Percentiles rank a stretch among this genome's conserved stretches.
Evolutionary conservation across 345 rosid species (phyloP).

Genomic region (Populus alba): DNA sequence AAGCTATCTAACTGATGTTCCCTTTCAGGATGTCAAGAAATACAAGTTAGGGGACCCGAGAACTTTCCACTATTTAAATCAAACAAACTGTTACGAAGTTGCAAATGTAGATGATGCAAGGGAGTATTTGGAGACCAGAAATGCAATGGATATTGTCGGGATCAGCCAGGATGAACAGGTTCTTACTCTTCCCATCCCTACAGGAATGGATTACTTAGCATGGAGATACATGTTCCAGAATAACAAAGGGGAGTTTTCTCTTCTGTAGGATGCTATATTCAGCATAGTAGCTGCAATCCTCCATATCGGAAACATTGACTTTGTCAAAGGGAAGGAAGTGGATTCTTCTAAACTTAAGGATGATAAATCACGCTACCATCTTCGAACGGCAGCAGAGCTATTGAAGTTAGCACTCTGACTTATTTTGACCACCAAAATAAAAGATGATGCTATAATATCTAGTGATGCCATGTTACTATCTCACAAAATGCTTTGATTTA

Average conservation of each 20-base stretch:
- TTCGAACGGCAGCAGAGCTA: slow-evolving; percentile 62
- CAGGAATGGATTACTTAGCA: background rate
- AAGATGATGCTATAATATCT: background rate
- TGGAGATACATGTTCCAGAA: background rate
- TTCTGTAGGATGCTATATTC: slow-evolving; percentile 63
- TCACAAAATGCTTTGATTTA: slow-evolving; percentile 22
- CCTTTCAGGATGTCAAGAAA: slow-evolving; percentile 56
- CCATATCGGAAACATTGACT: slow-evolving; percentile 70
- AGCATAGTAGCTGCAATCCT: slow-evolving; percentile 71
- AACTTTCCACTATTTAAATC: slow-evolving; percentile 65
- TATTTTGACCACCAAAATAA: background rate
- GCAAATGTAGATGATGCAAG: slow-evolving; percentile 69
- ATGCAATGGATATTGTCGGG: slow-evolving; percentile 81
- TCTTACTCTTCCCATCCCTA: background rate
- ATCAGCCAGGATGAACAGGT: slow-evolving; percentile 67
- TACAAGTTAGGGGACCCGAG: slow-evolving; percentile 67
- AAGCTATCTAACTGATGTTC: slow-evolving; percentile 13
- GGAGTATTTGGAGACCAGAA: slow-evolving; percentile 70
- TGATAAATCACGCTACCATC: slow-evolving; percentile 58
- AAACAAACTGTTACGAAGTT: slow-evolving; percentile 61
- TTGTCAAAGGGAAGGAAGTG: slow-evolving; percentile 59
- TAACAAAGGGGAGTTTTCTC: slow-evolving; percentile 5
- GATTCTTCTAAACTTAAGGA: slow-evolving; percentile 75
- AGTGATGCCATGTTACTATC: background rate
- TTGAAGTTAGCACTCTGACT: slow-evolving; percentile 39